Conservation (phyloP, 129 eudicot species). For the Arctium minus region DNA sequence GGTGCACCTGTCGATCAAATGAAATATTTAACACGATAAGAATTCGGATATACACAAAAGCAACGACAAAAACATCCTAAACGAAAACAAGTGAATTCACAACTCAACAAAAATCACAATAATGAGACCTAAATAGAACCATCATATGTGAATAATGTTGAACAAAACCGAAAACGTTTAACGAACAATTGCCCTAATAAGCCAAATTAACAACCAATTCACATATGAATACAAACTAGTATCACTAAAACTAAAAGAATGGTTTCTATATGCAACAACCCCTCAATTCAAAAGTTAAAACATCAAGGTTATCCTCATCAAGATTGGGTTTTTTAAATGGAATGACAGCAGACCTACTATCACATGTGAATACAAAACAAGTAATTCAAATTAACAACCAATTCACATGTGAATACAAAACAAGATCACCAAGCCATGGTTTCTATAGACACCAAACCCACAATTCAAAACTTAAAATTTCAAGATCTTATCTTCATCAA, state of each 20-base stretch:
- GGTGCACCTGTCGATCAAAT: slow-evolving; percentile 46
- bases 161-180: background rate
- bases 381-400: slow-evolving; percentile 1
- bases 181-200: background rate
- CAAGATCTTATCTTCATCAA: slow-evolving; percentile 11
- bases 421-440: background rate
- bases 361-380: too few relatives aligned
- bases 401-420: background rate
- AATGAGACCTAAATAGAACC: background rate
- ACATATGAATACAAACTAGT: background rate
- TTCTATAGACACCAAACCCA: background rate
- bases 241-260: background rate
- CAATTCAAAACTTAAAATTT: background rate
- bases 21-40: background rate
- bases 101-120: background rate
- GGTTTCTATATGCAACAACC: background rate
- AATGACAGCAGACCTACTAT: background rate
- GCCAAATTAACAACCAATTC: slow-evolving; percentile 10
- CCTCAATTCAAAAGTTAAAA: background rate
- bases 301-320: slow-evolving; percentile 14
- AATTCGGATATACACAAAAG: background rate
- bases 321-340: background rate
- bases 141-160: background rate
- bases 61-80: background rate
- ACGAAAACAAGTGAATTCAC: background rate